These are phyloP conservation scores for Chloris gayana DNA, from an alignment of 176 grass and related monocot species.

Conservation along the genomic window DNA sequence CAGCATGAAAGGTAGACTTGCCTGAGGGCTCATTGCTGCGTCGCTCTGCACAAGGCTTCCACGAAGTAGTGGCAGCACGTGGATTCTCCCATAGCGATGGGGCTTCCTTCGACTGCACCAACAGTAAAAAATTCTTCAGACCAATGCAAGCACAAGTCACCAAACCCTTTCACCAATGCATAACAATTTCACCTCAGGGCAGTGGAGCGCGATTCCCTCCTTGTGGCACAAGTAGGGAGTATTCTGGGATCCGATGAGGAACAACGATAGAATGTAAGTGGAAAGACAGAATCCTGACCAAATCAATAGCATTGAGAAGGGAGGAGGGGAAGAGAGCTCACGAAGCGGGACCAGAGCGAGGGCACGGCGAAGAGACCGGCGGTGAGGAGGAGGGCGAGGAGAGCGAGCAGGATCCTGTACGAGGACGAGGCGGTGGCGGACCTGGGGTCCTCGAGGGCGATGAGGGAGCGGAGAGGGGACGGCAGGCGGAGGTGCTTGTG, in stretches of 20 bases:
- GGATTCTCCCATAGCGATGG: slow-evolving; percentile 82
- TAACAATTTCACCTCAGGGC: slow-evolving; percentile 56
- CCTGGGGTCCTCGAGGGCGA: slow-evolving; percentile 78
- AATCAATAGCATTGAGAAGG: neutral
- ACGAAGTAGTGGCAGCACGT: slow-evolving; percentile 62
- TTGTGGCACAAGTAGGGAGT: slow-evolving; percentile 59
- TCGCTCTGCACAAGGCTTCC: slow-evolving; percentile 78
- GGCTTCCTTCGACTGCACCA: slow-evolving; percentile 57
- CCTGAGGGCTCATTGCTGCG: slow-evolving; percentile 59
- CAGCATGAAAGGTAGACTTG: slow-evolving; percentile 20
- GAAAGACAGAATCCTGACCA: neutral
- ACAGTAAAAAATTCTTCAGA: slow-evolving; percentile 22
- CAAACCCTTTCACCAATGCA: slow-evolving; percentile 9
- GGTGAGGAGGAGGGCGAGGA: slow-evolving; percentile 63
- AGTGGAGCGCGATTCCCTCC: slow-evolving; percentile 70
- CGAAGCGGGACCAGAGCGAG: slow-evolving; percentile 74
- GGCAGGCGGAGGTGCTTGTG: slow-evolving; percentile 34
- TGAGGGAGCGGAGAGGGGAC: slow-evolving; percentile 69
- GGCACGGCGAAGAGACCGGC: slow-evolving; percentile 45
- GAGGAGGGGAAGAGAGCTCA: slow-evolving; percentile 39
- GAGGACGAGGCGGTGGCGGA: slow-evolving; percentile 54
- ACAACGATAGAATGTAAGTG: slow-evolving; percentile 17
- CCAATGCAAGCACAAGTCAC: neutral
- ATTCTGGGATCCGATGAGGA: slow-evolving; percentile 34
- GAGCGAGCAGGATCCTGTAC: slow-evolving; percentile 68